Conservation (phyloP, 1,284 basidiomycete genomes). For the Neonothopanus nambi region DNA sequence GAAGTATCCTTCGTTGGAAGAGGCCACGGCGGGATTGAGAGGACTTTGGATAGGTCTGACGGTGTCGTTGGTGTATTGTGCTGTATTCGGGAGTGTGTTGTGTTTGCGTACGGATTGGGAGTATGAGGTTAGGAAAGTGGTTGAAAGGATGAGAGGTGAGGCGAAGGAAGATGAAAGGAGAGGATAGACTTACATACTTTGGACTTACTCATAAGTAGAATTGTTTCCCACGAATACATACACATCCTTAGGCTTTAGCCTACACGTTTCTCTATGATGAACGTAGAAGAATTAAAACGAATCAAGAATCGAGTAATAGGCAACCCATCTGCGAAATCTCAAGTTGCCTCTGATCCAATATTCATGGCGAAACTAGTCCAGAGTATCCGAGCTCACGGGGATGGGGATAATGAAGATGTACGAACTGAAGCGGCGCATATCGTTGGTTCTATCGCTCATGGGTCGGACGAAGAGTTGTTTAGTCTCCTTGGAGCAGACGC, state of each 20-base stretch:
- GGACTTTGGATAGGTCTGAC: constrained; percentile 74
- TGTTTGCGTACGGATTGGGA: constrained; percentile 64
- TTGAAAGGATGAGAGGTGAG: constrained; percentile 38
- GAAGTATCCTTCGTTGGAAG: constrained; percentile 1
- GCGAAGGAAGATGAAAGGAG: background rate
- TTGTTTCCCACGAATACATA: too few relatives aligned
- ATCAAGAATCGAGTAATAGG: constrained; percentile 76
- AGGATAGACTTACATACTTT: background rate
- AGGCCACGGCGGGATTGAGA: constrained; percentile 43
- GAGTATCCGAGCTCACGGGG: constrained; percentile 50
- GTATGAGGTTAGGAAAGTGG: constrained; percentile 59
- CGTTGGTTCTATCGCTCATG: constrained; percentile 66
- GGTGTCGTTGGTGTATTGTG: constrained; percentile 55
- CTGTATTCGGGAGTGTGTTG: constrained; percentile 49
- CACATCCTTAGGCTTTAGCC: too few relatives aligned
- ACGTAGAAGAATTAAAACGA: constrained; percentile 50
- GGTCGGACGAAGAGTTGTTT: constrained; percentile 46
- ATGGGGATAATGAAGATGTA: constrained; percentile 41
- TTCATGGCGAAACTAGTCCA: constrained; percentile 60
- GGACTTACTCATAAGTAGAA: too few relatives aligned
- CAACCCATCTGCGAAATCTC: constrained; percentile 66
- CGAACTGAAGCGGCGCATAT: constrained; percentile 74
- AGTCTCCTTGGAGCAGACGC: constrained; percentile 57
- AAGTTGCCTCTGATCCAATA: constrained; percentile 50
- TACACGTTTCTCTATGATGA: background rate